Evolutionary conservation across 129 eudicot genomes (phyloP), one percentile per base, ranked within the genome.

Genomic region (Tanacetum coccineum): DNA sequence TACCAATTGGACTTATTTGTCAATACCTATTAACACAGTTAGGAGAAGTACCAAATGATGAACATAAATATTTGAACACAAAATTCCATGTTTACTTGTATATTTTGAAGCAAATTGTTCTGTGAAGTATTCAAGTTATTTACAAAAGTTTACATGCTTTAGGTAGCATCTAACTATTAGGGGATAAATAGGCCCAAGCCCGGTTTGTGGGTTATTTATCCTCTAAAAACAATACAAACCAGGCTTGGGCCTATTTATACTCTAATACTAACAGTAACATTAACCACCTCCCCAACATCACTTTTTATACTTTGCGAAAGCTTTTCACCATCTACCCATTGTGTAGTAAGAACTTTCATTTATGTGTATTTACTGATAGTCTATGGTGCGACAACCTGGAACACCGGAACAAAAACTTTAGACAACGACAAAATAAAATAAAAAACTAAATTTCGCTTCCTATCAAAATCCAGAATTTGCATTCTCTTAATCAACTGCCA

Each of bases 111-210:
- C 48, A 4, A 36, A 60, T n/a, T 59, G 18, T 17, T 62, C 49
- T 67, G 44, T 20, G 22, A 10, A 71, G 48, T 28, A 58, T 48
- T 60, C 14, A 26, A 9, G 10, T 51, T 42, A 22, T 50, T 39
- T 21, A 13, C 13, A 40, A 67, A 26, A 52, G 0, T 50, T 66
- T 74, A 94, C 99, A 97, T 94, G 99, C 90, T 94, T 94, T 19
- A 94, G 87, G 87, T 94, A 94, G 88, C 99, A 94, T 84, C 89
- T 94, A 39, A 94, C 99, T n/a, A n/a, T n/a, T n/a, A n/a, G n/a
- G n/a, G n/a, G n/a, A n/a, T n/a, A n/a, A n/a, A n/a, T n/a, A n/a
- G n/a, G n/a, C n/a, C n/a, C n/a, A n/a, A n/a, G n/a, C n/a, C n/a
- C n/a, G n/a, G n/a, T n/a, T n/a, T n/a, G n/a, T n/a, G n/a, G n/a